Evolutionary conservation across 140 eudicot species (phyloP), one percentile per base, ranked within the genome.

Genomic region (Stevia rebaudiana): DNA sequence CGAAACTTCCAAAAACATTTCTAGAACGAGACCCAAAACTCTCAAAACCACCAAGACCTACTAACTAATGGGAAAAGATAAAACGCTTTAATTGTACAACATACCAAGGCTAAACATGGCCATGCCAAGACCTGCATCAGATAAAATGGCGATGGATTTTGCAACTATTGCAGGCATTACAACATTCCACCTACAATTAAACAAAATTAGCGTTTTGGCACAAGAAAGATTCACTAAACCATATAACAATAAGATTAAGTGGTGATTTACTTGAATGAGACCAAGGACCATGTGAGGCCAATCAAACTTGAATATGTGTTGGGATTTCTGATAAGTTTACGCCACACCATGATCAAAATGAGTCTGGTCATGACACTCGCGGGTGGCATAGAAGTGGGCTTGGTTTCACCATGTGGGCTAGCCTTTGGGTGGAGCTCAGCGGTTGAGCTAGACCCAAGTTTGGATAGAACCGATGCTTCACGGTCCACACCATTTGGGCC

Each of bases 21-120:
- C 33, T 8, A 4, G 3, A 10, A 9, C 16, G 3, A 1, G 23
- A 13, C 58, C 58, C 3, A 2, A 4, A 52, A 52, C 23, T 22
- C 58, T 22, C 19, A 53, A n/a, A n/a, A n/a, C n/a, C n/a, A n/a
- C n/a, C n/a, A n/a, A n/a, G n/a, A n/a, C 0, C 0, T 0, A 39
- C 4, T 28, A 28, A 47, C 24, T 4, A 35, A 35, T 1, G 40
- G 40, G 9, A 35, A 1, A 1, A 35, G 8, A 7, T 35, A 35
- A 35, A 4, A 35, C 40, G 11, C 1, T 28, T 28, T 4, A 28
- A 28, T 1, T 28, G 33, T 28, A 28, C 33, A 28, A 28, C 33
- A 17, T 87, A 87, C 95, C 97, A 16, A 90, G 94, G 73, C 97
- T 90, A 74, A 90, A 90, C 97, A 90, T 90, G 30, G 95, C 97